Evolutionary conservation across 192 early-diverging fungal genomes (phyloP).

Genomic region (Backusella luteola): DNA sequence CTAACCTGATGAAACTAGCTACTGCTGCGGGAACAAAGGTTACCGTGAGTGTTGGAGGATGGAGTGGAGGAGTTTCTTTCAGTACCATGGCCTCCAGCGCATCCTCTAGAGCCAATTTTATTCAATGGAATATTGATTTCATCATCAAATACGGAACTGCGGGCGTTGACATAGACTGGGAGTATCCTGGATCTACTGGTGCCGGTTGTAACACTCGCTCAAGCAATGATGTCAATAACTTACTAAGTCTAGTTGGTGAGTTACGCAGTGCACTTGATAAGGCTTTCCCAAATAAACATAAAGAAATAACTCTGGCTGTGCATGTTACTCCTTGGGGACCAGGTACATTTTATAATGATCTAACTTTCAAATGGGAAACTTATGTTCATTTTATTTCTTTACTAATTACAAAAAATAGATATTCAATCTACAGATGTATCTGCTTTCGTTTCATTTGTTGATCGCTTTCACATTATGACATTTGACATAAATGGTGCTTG

Average conservation of each 20-base stretch:
- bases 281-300: constrained; percentile 35
- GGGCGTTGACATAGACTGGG: constrained; percentile 72
- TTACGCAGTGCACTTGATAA: constrained; percentile 48
- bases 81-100: constrained; percentile 47
- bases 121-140: constrained; percentile 47
- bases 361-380: not conserved
- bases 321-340: constrained; percentile 59
- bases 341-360: not conserved
- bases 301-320: constrained; percentile 64
- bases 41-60: constrained; percentile 66
- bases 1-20: constrained; percentile 42
- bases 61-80: constrained; percentile 64
- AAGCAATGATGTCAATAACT: constrained; percentile 61
- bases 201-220: constrained; percentile 56
- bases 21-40: constrained; percentile 48
- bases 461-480: constrained; percentile 67
- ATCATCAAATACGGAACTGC: constrained; percentile 54
- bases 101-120: constrained; percentile 38
- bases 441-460: constrained; percentile 54
- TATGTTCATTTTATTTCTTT: not conserved
- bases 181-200: constrained; percentile 66
- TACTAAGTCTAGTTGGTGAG: constrained; percentile 54
- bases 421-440: constrained; percentile 50
- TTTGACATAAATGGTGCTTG: constrained; percentile 64
- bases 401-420: not conserved